Conservation (phyloP, 2,329 filamentous ascomycete genomes). For the Hypoxylon sp. region DNA sequence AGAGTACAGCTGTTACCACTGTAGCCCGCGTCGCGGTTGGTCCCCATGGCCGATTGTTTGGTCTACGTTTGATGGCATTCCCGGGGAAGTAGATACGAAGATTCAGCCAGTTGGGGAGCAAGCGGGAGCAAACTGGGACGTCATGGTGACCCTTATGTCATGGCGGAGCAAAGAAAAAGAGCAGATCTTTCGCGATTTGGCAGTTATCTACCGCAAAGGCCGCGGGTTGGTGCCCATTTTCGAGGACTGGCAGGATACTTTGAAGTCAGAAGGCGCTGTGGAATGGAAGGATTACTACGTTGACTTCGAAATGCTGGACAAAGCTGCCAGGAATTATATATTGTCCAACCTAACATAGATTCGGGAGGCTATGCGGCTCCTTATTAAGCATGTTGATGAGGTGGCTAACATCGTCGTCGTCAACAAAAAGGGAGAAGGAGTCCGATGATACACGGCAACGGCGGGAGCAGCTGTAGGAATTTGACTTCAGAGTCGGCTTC, state of each 20-base stretch:
- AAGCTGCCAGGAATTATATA: not conserved
- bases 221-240: not conserved
- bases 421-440: not conserved
- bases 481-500: not conserved
- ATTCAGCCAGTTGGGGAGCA: not conserved
- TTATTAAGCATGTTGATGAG: not conserved
- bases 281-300: constrained; percentile 1
- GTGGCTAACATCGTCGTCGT: not conserved
- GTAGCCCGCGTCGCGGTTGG: not conserved
- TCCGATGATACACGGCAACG: too few species aligned
- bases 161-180: not conserved
- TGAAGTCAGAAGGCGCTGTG: not conserved
- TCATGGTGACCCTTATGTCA: not conserved
- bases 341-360: too few species aligned
- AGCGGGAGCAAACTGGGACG: not conserved
- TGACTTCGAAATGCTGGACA: not conserved
- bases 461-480: too few species aligned
- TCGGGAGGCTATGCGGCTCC: too few species aligned
- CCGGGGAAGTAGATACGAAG: not conserved
- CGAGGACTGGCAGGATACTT: not conserved
- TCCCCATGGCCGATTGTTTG: not conserved
- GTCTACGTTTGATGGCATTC: not conserved
- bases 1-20: not conserved
- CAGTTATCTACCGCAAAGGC: not conserved
- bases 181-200: not conserved